phyloP scores from a whole-genome alignment of 108 stramenopile species.

The Pinguiococcus pyrenoidosus region DNA sequence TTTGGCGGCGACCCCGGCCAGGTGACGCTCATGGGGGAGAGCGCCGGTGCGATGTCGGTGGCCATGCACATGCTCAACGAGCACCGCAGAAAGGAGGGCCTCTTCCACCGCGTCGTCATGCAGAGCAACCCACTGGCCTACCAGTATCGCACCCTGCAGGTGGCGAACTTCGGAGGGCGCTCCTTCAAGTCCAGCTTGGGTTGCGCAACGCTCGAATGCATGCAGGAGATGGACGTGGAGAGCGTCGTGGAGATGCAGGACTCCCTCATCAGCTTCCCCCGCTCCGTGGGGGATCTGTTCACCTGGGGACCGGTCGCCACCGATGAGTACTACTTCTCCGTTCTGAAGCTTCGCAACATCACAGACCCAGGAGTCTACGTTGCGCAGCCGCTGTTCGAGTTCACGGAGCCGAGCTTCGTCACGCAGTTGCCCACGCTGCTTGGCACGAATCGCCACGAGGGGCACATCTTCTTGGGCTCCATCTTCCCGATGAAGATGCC shows the following conservation, averaged over 20 bases:
- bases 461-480: constrained; percentile 57
- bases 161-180: constrained; percentile 65
- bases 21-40: constrained; percentile 43
- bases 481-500: constrained; percentile 57
- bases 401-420: constrained; percentile 14
- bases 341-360: not conserved
- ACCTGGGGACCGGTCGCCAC: constrained; percentile 46
- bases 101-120: constrained; percentile 33
- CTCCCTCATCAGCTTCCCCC: constrained; percentile 54
- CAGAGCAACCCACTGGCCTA: constrained; percentile 61
- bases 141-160: constrained; percentile 51
- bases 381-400: not conserved
- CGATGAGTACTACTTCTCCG: not conserved
- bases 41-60: constrained; percentile 55
- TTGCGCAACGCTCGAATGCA: constrained; percentile 55
- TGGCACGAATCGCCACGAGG: constrained; percentile 55
- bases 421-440: constrained; percentile 55
- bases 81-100: constrained; percentile 43
- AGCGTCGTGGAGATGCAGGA: constrained; percentile 60
- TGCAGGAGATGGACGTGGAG: constrained; percentile 54
- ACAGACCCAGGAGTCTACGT: not conserved
- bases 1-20: constrained; percentile 30
- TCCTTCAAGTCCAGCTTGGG: constrained; percentile 54
- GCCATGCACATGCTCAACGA: constrained; percentile 55
- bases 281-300: constrained; percentile 58